Conservation (phyloP, 352 stramenopile species). For the Globisporangium lucens region DNA sequence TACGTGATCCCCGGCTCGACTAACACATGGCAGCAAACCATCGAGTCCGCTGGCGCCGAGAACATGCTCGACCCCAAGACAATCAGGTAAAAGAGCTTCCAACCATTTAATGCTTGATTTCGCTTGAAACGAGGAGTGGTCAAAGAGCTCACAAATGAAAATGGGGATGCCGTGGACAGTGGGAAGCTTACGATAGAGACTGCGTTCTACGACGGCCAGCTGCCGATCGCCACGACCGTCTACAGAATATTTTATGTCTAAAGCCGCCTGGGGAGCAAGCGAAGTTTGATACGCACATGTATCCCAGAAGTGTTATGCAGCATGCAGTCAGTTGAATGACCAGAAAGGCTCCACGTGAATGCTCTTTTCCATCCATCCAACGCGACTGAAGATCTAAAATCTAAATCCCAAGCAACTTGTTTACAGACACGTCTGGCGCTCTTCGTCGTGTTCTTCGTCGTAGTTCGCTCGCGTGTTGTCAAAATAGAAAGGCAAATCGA, state of each 20-base stretch:
- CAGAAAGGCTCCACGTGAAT: not conserved
- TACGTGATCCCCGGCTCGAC: constrained; percentile 95
- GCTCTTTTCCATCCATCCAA: not conserved
- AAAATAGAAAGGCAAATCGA: constrained; percentile 48
- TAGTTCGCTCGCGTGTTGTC: constrained; percentile 33
- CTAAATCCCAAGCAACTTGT: not conserved
- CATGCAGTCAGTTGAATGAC: not conserved
- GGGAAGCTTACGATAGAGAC: constrained; percentile 95
- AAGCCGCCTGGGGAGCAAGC: constrained; percentile 1
- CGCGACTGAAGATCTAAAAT: not conserved
- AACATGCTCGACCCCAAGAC: constrained; percentile 87
- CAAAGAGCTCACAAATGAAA: not conserved
- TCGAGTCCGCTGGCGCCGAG: constrained; percentile 83
- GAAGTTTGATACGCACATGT: not conserved
- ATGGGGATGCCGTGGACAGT: constrained; percentile 23
- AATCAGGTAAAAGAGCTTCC: constrained; percentile 51
- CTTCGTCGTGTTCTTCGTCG: constrained; percentile 5
- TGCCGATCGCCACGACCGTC: constrained; percentile 87
- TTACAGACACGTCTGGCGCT: constrained; percentile 18
- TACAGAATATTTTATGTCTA: constrained; percentile 94
- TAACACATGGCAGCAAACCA: constrained; percentile 96
- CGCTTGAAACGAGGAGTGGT: too few relatives aligned
- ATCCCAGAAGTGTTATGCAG: not conserved
- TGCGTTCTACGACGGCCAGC: constrained; percentile 92
- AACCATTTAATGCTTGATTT: too few relatives aligned